phyloP scores from a whole-genome alignment of 2,329 filamentous ascomycete species.

The Elsinoe perseae region DNA sequence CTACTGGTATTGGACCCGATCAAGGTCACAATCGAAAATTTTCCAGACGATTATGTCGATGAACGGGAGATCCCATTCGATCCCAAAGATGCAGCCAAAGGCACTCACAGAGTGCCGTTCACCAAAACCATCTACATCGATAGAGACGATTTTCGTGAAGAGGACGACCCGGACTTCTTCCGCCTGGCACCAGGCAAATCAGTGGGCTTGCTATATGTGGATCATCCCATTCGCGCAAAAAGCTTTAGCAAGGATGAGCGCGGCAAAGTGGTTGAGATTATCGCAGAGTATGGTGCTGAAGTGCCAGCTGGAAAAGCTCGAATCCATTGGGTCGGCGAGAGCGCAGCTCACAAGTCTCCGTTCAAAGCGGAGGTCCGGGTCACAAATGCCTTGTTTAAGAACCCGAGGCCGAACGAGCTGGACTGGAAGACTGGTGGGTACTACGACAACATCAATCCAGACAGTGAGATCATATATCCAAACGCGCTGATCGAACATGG shows the following conservation, averaged over 20 bases:
- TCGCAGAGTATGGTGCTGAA: conserved; percentile 62
- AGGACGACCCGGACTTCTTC: conserved; percentile 66
- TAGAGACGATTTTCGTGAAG: conserved; percentile 66
- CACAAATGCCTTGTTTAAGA: conserved; percentile 79
- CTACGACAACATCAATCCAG: conserved; percentile 72
- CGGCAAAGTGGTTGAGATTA: conserved; percentile 60
- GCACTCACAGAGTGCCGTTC: conserved; percentile 54
- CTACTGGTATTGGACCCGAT: conserved; percentile 86
- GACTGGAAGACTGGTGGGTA: conserved; percentile 65
- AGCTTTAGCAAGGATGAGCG: conserved; percentile 60
- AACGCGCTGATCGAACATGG: conserved; percentile 76
- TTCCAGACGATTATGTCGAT: conserved; percentile 57
- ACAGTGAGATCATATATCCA: conserved; percentile 72
- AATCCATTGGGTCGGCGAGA: conserved; percentile 83
- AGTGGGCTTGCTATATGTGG: conserved; percentile 64
- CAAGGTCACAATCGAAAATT: conserved; percentile 71
- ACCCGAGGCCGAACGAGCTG: conserved; percentile 68
- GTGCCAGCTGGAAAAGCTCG: conserved; percentile 38
- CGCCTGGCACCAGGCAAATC: conserved; percentile 66
- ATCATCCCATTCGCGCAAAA: conserved; percentile 60
- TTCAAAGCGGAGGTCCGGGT: conserved; percentile 65
- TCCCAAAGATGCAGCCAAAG: conserved; percentile 66
- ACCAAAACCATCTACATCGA: conserved; percentile 82
- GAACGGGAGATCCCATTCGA: conserved; percentile 70
- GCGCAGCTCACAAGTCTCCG: conserved; percentile 52